phyloP scores from a whole-genome alignment of 441 rosid genomes.

The Geranium incanum region DNA sequence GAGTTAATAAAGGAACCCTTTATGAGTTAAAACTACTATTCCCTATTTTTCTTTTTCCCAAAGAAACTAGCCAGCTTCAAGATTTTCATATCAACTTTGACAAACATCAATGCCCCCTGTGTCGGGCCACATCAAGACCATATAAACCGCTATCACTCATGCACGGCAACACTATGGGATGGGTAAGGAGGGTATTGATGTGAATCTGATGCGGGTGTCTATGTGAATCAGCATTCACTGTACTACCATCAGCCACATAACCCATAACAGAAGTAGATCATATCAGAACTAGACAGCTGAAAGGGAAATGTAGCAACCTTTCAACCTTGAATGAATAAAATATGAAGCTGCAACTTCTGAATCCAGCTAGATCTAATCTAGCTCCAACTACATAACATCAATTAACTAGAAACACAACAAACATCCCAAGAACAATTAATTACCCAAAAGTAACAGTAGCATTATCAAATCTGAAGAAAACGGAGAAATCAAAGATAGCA shows the following conservation, averaged over 20 bases:
- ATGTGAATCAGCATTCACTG: not conserved
- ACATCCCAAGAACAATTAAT: conserved; percentile 10
- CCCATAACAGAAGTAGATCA: not conserved
- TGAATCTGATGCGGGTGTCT: not conserved
- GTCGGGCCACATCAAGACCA: not conserved
- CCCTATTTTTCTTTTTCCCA: not conserved
- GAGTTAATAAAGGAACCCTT: not conserved
- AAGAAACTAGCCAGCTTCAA: not conserved
- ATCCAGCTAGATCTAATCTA: not conserved
- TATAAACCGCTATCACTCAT: too few species aligned
- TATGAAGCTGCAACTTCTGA: not conserved
- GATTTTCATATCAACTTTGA: not conserved
- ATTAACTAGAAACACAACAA: not conserved
- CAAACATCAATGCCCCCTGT: not conserved
- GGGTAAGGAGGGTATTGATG: too few species aligned
- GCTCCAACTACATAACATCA: not conserved
- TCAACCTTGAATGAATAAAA: not conserved
- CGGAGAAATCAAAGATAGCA: not conserved
- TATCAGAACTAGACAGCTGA: not conserved
- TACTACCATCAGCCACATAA: not conserved
- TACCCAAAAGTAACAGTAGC: conserved; percentile 10
- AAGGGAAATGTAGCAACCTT: not conserved
- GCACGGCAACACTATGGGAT: too few species aligned
- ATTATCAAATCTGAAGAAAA: not conserved
- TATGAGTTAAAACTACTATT: not conserved